These are phyloP conservation scores for Ophiocordyceps camponoti-leonardi DNA, from an alignment of 2,329 filamentous ascomycete genomes.

Conservation along the genomic window DNA sequence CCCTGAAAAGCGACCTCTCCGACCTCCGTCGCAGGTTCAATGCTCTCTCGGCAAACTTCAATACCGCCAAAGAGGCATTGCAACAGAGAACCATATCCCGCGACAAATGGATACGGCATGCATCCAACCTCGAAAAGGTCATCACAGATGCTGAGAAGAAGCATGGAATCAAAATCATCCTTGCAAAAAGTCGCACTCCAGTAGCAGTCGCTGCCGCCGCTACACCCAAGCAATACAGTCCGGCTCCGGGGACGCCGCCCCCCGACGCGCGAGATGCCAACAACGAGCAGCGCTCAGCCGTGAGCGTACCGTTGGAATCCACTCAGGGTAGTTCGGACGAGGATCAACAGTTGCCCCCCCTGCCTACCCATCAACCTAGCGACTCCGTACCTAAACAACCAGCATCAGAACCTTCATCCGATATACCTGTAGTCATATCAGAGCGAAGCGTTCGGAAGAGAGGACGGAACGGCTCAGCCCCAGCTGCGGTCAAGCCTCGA, in stretches of 20 bases:
- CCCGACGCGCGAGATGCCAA: not conserved
- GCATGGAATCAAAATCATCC: conserved; percentile 14
- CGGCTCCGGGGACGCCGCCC: not conserved
- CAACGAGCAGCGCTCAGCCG: not conserved
- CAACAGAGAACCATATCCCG: conserved; percentile 23
- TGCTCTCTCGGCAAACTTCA: conserved; percentile 23
- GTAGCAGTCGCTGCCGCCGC: not conserved
- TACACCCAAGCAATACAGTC: not conserved
- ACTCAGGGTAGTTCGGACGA: conserved; percentile 12
- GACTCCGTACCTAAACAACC: not conserved
- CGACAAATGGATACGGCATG: conserved; percentile 27
- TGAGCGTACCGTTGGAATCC: conserved; percentile 9
- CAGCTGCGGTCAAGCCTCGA: conserved; percentile 10
- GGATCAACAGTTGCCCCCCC: conserved; percentile 8
- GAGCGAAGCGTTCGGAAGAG: conserved; percentile 32
- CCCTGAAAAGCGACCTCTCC: conserved; percentile 12
- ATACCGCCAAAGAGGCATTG: conserved; percentile 19
- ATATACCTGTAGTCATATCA: conserved; percentile 30
- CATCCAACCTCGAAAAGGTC: conserved; percentile 23
- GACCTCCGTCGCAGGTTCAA: conserved; percentile 22
- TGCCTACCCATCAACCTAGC: conserved; percentile 4
- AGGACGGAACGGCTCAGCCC: conserved; percentile 13
- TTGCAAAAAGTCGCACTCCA: conserved; percentile 1
- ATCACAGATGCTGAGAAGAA: conserved; percentile 25
- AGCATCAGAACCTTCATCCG: conserved; percentile 31